phyloP scores from a whole-genome alignment of 1,284 basidiomycete genomes.

The Trichosporon sp. region DNA sequence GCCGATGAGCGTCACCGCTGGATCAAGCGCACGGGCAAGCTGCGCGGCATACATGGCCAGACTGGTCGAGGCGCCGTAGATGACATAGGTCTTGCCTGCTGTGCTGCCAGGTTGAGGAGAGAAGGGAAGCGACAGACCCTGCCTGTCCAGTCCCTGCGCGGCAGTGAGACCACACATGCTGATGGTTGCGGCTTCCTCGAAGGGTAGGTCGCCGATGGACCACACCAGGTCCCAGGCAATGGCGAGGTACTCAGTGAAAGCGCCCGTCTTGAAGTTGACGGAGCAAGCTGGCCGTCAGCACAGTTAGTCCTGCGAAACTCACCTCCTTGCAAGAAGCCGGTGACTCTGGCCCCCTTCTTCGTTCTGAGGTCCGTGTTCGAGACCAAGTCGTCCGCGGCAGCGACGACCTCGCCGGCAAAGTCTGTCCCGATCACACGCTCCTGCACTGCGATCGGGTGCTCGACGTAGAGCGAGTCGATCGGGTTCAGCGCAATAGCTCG shows the following conservation, averaged over 20 bases:
- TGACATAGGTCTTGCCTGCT: not conserved
- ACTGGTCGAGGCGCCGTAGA: slow-evolving; percentile 26
- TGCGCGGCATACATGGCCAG: slow-evolving; percentile 28
- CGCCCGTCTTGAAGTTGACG: slow-evolving; percentile 24
- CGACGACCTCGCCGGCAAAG: slow-evolving; percentile 27
- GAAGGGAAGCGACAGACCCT: slow-evolving; percentile 22
- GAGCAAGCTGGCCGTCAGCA: slow-evolving; percentile 23
- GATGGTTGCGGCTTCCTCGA: slow-evolving; percentile 17
- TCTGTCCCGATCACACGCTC: slow-evolving; percentile 27
- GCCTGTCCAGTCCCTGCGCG: slow-evolving; percentile 27
- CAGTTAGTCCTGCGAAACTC: not conserved
- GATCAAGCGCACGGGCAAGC: slow-evolving; percentile 13
- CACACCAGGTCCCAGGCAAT: slow-evolving; percentile 22
- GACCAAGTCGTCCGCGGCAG: not conserved
- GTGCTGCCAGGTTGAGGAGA: not conserved
- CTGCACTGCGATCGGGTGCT: slow-evolving; percentile 20
- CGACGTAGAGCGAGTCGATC: slow-evolving; percentile 24
- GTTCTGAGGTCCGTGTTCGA: not conserved
- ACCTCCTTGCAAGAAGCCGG: not conserved
- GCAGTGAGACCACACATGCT: slow-evolving; percentile 30
- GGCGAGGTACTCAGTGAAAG: slow-evolving; percentile 23
- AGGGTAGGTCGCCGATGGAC: slow-evolving; percentile 15
- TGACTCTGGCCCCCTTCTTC: not conserved
- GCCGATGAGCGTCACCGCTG: slow-evolving; percentile 9
- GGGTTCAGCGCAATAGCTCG: slow-evolving; percentile 28